phyloP scores from a whole-genome alignment of 495 filamentous ascomycete species.

The Penicillium parvum region DNA sequence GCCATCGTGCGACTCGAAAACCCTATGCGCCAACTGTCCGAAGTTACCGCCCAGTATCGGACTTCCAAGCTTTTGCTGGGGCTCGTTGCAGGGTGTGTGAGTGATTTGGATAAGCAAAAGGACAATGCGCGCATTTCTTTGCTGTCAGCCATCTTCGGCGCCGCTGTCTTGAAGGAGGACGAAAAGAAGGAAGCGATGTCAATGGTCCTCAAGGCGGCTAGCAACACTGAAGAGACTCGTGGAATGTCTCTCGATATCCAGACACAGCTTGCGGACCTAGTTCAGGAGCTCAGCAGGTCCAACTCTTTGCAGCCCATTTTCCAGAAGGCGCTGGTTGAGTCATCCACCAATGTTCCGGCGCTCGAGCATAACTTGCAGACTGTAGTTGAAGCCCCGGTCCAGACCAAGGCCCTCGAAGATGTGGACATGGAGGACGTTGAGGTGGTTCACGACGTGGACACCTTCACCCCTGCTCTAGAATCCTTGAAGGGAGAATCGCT shows the following conservation, averaged over 20 bases:
- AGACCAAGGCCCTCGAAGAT: constrained; percentile 42
- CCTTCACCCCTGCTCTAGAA: constrained; percentile 35
- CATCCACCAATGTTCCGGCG: constrained; percentile 59
- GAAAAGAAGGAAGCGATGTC: constrained; percentile 59
- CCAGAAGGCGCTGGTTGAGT: constrained; percentile 53
- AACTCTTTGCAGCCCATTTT: constrained; percentile 53
- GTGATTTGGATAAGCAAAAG: constrained; percentile 57
- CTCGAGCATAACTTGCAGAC: constrained; percentile 69
- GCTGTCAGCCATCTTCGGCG: constrained; percentile 57
- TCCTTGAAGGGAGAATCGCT: constrained; percentile 27
- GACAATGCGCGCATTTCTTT: constrained; percentile 52
- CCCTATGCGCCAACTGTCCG: constrained; percentile 52
- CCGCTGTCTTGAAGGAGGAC: constrained; percentile 55
- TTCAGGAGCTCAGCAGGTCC: constrained; percentile 57
- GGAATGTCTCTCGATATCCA: constrained; percentile 46
- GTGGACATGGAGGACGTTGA: constrained; percentile 47
- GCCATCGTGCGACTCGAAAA: constrained; percentile 61
- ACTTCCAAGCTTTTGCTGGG: constrained; percentile 72
- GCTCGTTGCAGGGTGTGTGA: constrained; percentile 60
- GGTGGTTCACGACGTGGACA: constrained; percentile 31
- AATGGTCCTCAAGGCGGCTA: constrained; percentile 49
- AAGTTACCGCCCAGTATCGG: constrained; percentile 59
- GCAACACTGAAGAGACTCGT: constrained; percentile 32
- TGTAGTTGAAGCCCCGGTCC: constrained; percentile 48
- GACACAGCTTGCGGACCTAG: constrained; percentile 56